These are phyloP conservation scores for Galeopsis tetrahit DNA, from an alignment of 257 asterid genomes.

Conservation along the genomic window DNA sequence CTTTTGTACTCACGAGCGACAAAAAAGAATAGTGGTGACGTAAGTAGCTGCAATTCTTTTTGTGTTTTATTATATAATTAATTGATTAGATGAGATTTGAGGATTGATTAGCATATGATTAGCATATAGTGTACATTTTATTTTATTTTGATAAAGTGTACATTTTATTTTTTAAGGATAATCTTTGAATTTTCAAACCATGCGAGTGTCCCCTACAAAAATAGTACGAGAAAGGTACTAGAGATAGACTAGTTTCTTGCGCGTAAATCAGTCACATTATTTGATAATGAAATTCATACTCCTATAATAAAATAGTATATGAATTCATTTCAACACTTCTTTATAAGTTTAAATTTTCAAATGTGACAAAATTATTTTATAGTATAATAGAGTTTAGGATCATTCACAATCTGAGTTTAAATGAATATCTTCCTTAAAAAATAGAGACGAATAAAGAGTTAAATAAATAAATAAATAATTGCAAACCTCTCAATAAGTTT, in stretches of 20 bases:
- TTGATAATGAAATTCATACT: too few species aligned
- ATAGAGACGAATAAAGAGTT: too few species aligned
- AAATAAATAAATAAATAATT: too few species aligned
- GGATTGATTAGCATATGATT: conserved; percentile 39
- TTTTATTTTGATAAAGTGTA: not conserved
- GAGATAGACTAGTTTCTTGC: not conserved
- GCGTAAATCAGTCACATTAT: not conserved
- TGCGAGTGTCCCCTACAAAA: conserved; percentile 27
- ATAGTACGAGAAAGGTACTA: not conserved
- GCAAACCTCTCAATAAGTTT: too few species aligned
- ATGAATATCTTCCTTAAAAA: too few species aligned
- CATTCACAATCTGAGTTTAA: too few species aligned
- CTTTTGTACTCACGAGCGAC: conserved; percentile 44
- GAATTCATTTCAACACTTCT: too few species aligned
- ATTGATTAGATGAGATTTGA: conserved; percentile 29
- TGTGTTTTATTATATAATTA: not conserved
- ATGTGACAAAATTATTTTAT: too few species aligned
- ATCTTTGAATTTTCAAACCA: conserved; percentile 23
- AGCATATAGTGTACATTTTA: not conserved
- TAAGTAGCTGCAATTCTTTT: conserved; percentile 30
- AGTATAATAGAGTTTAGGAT: too few species aligned
- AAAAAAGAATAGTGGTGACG: conserved; percentile 37
- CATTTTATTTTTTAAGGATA: conserved; percentile 11
- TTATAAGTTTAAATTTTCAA: too few species aligned
- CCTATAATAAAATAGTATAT: too few species aligned